Percentiles rank a stretch among this genome's conserved stretches.
phyloP scores from a whole-genome alignment of 345 rosid genomes.

The Camelina neglecta region DNA sequence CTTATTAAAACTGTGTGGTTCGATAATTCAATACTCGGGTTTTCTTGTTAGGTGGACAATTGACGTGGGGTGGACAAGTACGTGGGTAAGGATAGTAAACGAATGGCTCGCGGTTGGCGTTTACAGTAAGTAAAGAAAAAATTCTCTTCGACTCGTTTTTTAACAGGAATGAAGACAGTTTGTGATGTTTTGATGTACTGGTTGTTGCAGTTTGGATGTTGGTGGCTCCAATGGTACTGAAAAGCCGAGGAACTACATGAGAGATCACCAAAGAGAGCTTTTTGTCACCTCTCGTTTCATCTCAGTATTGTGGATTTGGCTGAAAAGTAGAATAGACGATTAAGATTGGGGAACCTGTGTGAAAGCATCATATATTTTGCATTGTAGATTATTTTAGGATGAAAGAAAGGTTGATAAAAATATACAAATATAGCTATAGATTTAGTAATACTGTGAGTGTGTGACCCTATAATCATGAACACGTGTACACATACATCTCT shows the following conservation, averaged over 20 bases:
- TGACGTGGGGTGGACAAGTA: conserved; percentile 98
- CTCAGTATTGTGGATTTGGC: not conserved
- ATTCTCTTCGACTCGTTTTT: not conserved
- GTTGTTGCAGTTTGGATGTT: conserved; percentile 86
- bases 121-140: conserved; percentile 61
- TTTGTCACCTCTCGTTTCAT: conserved; percentile 15
- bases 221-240: conserved; percentile 71
- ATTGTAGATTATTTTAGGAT: not conserved
- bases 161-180: not conserved
- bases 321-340: conserved; percentile 13
- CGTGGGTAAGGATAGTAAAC: conserved; percentile 91
- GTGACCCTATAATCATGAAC: conserved; percentile 3
- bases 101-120: conserved; percentile 96
- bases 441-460: not conserved
- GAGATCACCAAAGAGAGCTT: conserved; percentile 6
- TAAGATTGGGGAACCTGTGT: conserved; percentile 2
- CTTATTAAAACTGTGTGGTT: not conserved
- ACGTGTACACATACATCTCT: not conserved
- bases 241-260: conserved; percentile 50
- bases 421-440: not conserved
- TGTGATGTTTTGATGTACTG: not conserved
- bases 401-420: not conserved
- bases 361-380: conserved; percentile 7
- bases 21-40: not conserved
- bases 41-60: conserved; percentile 80